Base-by-base conservation (phyloP, 805 yeast species). In the Candida nemodendra region DNA sequence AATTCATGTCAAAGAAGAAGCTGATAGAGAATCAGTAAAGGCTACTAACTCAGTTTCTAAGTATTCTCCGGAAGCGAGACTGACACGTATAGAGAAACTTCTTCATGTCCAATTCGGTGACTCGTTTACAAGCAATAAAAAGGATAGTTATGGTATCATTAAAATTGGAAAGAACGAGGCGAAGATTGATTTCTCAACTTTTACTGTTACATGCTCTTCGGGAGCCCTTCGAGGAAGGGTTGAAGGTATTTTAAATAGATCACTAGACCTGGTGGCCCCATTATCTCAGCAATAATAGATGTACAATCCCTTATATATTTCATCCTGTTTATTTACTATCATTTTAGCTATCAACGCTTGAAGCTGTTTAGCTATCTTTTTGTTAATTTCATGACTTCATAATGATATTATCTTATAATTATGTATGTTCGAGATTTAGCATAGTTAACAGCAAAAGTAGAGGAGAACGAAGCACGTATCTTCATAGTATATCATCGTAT, bases 31-130 rank as follows among this genome's bases (percentile, higher is more conserved):
- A 7, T 5, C 32, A 4, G 17, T 27, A 4, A 28, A 21, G 11
- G 27, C 15, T 3, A 16, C 12, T 9, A 21, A 11, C 17, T 26
- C 34, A 3, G 59, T 66, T 50, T 54, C 64, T 2, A 66, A 68
- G 27, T 60, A 60, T n/a, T 42, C 62, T 11, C 48, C 61, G 9
- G 43, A 50, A 13, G 65, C 65, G 1, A 67, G 81, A 45, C 59
- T 77, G 4, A 65, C 67, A 15, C 72, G 87, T 40, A 74, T 93
- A 9, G 58, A 76, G 2, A 68, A 78, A 9, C 66, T 93, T 30
- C 66, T 93, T 34, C 67, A 70, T 32, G 89, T 93, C 1, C 99
- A 93, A 53, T 93, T 93, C 65, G 99, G 98, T 12, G 87, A 84
- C 17, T 62, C 89, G 1, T 77, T 85, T 42, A 54, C 64, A 0